Conservation (phyloP, 768 basidiomycete genomes). For the Tylopilus cervinicoccineus region DNA sequence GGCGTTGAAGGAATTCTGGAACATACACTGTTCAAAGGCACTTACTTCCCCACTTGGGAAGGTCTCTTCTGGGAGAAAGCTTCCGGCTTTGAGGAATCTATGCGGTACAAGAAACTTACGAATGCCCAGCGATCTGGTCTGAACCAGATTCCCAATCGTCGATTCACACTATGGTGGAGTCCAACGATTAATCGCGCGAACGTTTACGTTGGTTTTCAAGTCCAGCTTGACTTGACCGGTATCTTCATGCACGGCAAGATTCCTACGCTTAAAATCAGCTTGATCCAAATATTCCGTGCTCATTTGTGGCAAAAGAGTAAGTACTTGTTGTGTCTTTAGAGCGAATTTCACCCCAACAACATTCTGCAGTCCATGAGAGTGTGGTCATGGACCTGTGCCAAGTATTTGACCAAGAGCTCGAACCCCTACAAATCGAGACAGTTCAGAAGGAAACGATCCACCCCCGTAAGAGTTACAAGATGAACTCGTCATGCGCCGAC, state of each 20-base stretch:
- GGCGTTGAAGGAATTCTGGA: conserved; percentile 97
- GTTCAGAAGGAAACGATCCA: conserved; percentile 99
- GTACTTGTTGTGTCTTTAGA: conserved; percentile 32
- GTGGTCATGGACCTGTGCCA: conserved; percentile 97
- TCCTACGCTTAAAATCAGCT: conserved; percentile 94
- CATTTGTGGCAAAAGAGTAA: conserved; percentile 99
- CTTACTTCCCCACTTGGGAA: conserved; percentile 97
- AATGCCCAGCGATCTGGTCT: conserved; percentile 98
- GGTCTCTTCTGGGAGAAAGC: conserved; percentile 99
- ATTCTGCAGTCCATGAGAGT: conserved; percentile 70
- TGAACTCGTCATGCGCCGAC: conserved; percentile 99
- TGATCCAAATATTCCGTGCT: conserved; percentile 99
- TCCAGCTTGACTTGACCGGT: conserved; percentile 95
- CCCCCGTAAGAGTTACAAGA: conserved; percentile 99
- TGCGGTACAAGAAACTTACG: conserved; percentile 94
- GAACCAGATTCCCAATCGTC: conserved; percentile 97
- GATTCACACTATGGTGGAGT: conserved; percentile 99
- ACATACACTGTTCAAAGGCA: conserved; percentile 96
- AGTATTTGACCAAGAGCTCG: conserved; percentile 98
- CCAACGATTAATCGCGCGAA: conserved; percentile 99
- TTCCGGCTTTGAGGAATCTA: conserved; percentile 93
- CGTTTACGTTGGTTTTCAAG: conserved; percentile 99
- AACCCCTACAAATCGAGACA: conserved; percentile 97
- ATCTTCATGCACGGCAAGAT: conserved; percentile 99
- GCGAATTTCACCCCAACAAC: conserved; percentile 6